A percentile compares a stretch with the other conserved stretches of the same genome.
These are phyloP conservation scores for Trametes sp. DNA, from an alignment of 1,284 basidiomycete species.

Conservation along the genomic window DNA sequence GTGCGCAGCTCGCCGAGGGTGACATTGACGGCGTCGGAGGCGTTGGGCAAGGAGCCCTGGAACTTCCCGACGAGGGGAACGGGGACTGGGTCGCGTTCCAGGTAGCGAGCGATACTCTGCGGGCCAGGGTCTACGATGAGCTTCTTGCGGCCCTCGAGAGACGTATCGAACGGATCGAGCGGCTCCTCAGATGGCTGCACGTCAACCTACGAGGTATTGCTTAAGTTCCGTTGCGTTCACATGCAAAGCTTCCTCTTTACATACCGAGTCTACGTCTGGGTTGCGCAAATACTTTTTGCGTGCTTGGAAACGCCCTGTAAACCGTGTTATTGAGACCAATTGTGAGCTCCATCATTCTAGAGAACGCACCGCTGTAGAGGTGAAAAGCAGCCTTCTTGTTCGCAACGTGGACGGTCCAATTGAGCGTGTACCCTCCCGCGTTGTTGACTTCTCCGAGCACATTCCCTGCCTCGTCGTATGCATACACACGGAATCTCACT, in stretches of 20 bases:
- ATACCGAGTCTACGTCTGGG: neutral
- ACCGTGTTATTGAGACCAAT: neutral
- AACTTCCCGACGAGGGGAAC: slow-evolving; percentile 20
- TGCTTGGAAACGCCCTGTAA: neutral
- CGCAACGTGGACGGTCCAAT: slow-evolving; percentile 37
- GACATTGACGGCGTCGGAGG: slow-evolving; percentile 16
- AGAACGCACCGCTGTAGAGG: slow-evolving; percentile 16
- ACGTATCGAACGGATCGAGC: neutral
- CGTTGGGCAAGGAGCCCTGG: slow-evolving; percentile 15
- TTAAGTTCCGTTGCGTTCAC: too few relatives aligned
- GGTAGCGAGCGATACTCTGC: neutral
- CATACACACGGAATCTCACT: slow-evolving; percentile 37
- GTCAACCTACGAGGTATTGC: too few relatives aligned
- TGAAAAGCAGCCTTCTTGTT: slow-evolving; percentile 35
- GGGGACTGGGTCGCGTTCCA: neutral
- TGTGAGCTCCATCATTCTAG: neutral
- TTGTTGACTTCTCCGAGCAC: slow-evolving; percentile 34
- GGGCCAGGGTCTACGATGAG: slow-evolving; percentile 29
- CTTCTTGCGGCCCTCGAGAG: slow-evolving; percentile 7
- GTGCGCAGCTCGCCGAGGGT: slow-evolving; percentile 33
- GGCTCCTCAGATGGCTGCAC: neutral
- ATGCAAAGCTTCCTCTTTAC: too few relatives aligned
- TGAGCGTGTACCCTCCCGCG: slow-evolving; percentile 20
- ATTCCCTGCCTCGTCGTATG: slow-evolving; percentile 27
- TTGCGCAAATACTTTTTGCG: slow-evolving; percentile 5